Percentiles rank a stretch among this genome's conserved stretches.
Evolutionary conservation across 208 protist genomes (phyloP).

Genomic region (Acanthamoeba healyi): DNA sequence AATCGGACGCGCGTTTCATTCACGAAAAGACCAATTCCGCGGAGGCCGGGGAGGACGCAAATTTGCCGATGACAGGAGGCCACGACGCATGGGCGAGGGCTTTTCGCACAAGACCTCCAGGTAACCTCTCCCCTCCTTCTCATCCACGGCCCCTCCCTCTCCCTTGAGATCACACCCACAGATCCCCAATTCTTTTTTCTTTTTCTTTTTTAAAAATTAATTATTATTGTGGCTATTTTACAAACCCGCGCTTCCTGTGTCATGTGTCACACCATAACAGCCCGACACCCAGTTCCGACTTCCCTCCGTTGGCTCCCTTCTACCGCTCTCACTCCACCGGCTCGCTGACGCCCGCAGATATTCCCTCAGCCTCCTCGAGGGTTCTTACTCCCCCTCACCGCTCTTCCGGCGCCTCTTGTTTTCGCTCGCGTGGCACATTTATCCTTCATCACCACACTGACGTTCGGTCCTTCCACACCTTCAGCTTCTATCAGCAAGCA

Average conservation of each 20-base stretch:
- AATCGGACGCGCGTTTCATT: background rate
- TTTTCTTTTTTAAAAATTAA: background rate
- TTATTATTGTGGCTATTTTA: no score
- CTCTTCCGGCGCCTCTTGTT: background rate
- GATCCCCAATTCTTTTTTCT: background rate
- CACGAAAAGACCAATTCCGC: slow-evolving; percentile 1
- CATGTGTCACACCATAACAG: background rate
- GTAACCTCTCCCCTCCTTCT: background rate
- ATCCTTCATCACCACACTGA: background rate
- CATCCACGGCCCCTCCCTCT: background rate
- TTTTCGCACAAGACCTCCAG: background rate
- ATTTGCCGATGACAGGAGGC: background rate
- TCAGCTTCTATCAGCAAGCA: background rate
- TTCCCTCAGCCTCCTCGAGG: slow-evolving; percentile 18
- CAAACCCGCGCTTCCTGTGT: background rate
- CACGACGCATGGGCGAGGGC: no score
- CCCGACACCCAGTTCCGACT: background rate
- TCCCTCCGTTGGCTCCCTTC: slow-evolving; percentile 25
- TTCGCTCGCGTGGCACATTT: no score
- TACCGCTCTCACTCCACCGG: slow-evolving; percentile 52
- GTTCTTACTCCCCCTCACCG: background rate
- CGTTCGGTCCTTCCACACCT: background rate
- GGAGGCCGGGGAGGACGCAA: background rate
- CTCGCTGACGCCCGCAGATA: slow-evolving; percentile 25
- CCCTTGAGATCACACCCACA: background rate